Evolutionary conservation across 495 filamentous ascomycete genomes (phyloP).

Genomic region (Entonaema liquescens): DNA sequence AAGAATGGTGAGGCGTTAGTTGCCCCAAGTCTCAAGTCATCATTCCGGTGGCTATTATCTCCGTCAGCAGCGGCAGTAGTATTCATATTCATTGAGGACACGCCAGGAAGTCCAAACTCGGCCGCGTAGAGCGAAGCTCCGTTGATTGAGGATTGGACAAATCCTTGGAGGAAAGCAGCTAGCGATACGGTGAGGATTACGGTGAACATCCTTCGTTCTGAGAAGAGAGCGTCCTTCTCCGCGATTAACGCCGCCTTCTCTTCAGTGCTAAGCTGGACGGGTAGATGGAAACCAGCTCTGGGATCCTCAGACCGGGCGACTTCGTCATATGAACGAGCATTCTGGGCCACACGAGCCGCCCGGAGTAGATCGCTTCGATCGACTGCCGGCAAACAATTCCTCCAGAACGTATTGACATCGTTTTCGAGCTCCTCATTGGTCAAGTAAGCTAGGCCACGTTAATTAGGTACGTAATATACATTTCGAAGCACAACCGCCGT

Average conservation of each 20-base stretch:
- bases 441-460: constrained; percentile 32
- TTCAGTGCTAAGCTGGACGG: constrained; percentile 28
- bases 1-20: constrained; percentile 41
- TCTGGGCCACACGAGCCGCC: constrained; percentile 43
- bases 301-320: constrained; percentile 32
- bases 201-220: constrained; percentile 38
- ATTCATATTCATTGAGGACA: neutral
- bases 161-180: constrained; percentile 45
- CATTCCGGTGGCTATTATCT: neutral
- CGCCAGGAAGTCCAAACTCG: constrained; percentile 16
- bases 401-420: constrained; percentile 37
- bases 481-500: neutral
- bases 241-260: constrained; percentile 40
- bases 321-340: constrained; percentile 39
- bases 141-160: constrained; percentile 44
- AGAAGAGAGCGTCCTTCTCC: constrained; percentile 42
- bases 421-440: constrained; percentile 41
- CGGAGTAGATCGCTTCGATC: constrained; percentile 26
- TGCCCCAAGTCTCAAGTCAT: constrained; percentile 37
- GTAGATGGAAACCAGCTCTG: constrained; percentile 6
- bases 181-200: constrained; percentile 47
- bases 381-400: constrained; percentile 25
- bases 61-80: neutral
- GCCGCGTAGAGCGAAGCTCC: constrained; percentile 36
- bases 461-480: neutral